A percentile compares a stretch with the other conserved stretches of the same genome.
Evolutionary conservation across 176 grass and related monocot species (phyloP).

Genomic region (Rhynchospora tenuis): DNA sequence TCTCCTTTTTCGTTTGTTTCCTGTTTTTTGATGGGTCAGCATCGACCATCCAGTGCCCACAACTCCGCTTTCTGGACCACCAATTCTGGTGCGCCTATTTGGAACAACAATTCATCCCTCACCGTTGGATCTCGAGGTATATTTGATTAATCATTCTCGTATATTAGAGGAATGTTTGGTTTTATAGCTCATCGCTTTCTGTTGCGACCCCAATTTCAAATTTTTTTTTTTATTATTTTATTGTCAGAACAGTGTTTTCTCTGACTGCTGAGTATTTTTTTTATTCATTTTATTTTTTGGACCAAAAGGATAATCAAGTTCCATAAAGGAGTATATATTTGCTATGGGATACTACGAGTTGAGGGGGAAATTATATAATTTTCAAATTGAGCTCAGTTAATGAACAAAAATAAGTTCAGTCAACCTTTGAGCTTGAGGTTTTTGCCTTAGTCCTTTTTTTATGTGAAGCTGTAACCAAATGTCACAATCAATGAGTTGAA

Average conservation of each 20-base stretch:
- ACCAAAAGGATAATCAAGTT: background rate
- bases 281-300: background rate
- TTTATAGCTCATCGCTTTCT: background rate
- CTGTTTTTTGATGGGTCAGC: conserved; percentile 28
- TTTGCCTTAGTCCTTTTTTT: background rate
- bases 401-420: background rate
- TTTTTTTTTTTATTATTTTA: background rate
- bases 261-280: background rate
- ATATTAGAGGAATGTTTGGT: background rate
- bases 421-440: background rate
- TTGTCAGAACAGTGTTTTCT: background rate
- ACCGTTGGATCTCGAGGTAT: conserved; percentile 67
- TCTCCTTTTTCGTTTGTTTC: background rate
- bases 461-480: background rate
- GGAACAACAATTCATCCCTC: conserved; percentile 77
- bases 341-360: background rate
- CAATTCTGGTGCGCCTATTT: conserved; percentile 67
- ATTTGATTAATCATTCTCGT: background rate
- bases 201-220: background rate
- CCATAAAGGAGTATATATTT: background rate
- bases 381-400: background rate
- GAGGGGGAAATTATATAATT: background rate
- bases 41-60: conserved; percentile 47
- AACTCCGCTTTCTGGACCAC: conserved; percentile 65
- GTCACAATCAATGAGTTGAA: background rate